These are phyloP conservation scores for Cajanus cajan DNA, from an alignment of 306 rosid genomes.

Conservation along the genomic window DNA sequence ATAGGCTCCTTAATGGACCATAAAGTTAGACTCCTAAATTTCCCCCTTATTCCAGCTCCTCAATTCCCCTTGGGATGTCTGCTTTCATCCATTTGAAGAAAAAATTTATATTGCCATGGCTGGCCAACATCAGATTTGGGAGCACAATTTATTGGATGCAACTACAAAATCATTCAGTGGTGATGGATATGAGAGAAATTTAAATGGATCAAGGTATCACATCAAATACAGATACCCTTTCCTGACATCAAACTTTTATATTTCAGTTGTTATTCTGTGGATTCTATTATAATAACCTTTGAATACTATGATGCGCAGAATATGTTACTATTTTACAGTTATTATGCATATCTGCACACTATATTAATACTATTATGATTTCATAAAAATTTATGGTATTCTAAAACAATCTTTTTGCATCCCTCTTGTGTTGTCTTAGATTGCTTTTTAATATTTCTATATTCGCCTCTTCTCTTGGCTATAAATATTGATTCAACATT, in stretches of 20 bases:
- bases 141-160: constrained; percentile 62
- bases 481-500: background rate
- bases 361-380: constrained; percentile 13
- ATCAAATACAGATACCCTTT: constrained; percentile 3
- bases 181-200: constrained; percentile 91
- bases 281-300: background rate
- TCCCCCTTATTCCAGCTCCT: constrained; percentile 63
- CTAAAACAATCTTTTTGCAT: constrained; percentile 1
- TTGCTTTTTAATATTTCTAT: background rate
- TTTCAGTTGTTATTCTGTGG: constrained; percentile 14
- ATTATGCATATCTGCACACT: constrained; percentile 13
- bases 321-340: constrained; percentile 1
- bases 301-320: background rate
- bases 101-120: constrained; percentile 93
- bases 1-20: constrained; percentile 21
- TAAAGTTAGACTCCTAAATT: constrained; percentile 14
- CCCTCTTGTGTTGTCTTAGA: constrained; percentile 17
- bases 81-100: constrained; percentile 84
- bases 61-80: constrained; percentile 98
- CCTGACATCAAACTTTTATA: constrained; percentile 15
- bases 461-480: background rate
- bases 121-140: constrained; percentile 98
- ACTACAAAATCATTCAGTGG: constrained; percentile 76
- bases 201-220: constrained; percentile 83
- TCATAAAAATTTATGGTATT: constrained; percentile 5